Evolutionary conservation across 1,284 basidiomycete genomes (phyloP), one percentile per base, ranked within the genome.

Genomic region (Leucoagaricus sp.): DNA sequence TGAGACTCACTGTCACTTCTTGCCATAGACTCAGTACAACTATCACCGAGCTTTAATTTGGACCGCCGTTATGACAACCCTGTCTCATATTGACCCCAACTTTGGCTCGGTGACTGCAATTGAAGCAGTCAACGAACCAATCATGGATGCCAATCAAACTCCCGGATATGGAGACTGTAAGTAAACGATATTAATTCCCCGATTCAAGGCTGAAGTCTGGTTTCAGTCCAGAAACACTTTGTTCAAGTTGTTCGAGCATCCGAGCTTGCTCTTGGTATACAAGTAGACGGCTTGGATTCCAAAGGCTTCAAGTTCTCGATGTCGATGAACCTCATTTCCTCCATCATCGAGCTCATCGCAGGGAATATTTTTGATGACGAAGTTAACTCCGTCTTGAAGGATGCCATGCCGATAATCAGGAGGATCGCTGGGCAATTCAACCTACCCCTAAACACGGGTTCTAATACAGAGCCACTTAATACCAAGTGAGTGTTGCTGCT

Each of bases 121-220:
- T 31, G 79, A 91, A 63, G 89, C 89, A 1, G 76, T 89, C 41
- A 92, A 92, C 61, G 90, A 92, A 59, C 87, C 87, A 0, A 82
- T 87, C 60, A 85, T 83, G 85, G 71, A 91, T 64, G 84, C 86
- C 1, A 67, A 59, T 8, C 67, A 76, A 59, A 91, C 89, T 0
- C 89, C 89, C 0, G 81, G 77, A 17, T 85, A 86, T 50, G 89
- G 89, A 19, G 74, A 78, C 46, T 91, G 87, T 90, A 66, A 46
- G 74, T 66, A n/a, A n/a, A n/a, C n/a, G n/a, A n/a, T n/a, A n/a
- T n/a, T 66, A n/a, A n/a, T n/a, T n/a, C n/a, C n/a, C n/a, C n/a
- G n/a, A n/a, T n/a, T n/a, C n/a, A n/a, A n/a, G n/a, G n/a, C n/a
- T n/a, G n/a, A 21, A 38, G 17, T 55, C 15, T n/a, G n/a, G n/a